Evolutionary conservation across 1,284 basidiomycete species (phyloP).

Genomic region (Boletus albobrunnescens): DNA sequence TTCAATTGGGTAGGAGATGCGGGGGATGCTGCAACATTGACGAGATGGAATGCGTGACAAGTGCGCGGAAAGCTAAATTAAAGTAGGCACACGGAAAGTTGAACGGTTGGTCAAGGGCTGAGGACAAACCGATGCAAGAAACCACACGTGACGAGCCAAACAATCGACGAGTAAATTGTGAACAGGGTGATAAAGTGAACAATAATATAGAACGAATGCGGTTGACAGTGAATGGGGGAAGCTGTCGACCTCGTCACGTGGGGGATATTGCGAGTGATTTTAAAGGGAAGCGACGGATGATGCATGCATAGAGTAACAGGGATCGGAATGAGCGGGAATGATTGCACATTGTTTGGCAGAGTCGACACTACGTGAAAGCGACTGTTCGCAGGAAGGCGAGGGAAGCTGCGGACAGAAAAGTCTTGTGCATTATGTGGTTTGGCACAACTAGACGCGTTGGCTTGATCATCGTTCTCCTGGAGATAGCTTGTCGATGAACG

Average conservation of each 20-base stretch:
- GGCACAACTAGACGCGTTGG: slow-evolving; percentile 18
- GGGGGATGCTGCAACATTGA: slow-evolving; percentile 49
- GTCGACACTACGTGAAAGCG: slow-evolving; percentile 24
- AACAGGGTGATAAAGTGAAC: slow-evolving; percentile 61
- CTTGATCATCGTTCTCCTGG: slow-evolving; percentile 27
- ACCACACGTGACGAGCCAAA: slow-evolving; percentile 34
- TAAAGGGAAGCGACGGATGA: slow-evolving; percentile 38
- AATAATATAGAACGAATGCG: slow-evolving; percentile 69
- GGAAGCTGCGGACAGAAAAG: slow-evolving; percentile 19
- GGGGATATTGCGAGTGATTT: slow-evolving; percentile 34
- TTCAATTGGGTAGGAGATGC: slow-evolving; percentile 40
- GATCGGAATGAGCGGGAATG: slow-evolving; percentile 46
- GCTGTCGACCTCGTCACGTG: slow-evolving; percentile 45
- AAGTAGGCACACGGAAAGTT: slow-evolving; percentile 32
- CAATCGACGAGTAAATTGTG: slow-evolving; percentile 32
- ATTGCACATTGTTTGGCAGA: slow-evolving; percentile 38
- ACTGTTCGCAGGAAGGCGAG: slow-evolving; percentile 32
- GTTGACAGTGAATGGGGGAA: slow-evolving; percentile 34
- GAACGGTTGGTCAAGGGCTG: slow-evolving; percentile 27
- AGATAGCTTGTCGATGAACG: slow-evolving; percentile 45
- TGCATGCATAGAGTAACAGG: slow-evolving; percentile 50
- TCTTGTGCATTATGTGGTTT: slow-evolving; percentile 24
- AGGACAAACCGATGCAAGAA: slow-evolving; percentile 36
- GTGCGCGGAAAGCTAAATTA: slow-evolving; percentile 33
- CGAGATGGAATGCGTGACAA: slow-evolving; percentile 38